Base-by-base conservation (phyloP, 352 stramenopile genomes). In the Halophytophthora polymorphica region DNA sequence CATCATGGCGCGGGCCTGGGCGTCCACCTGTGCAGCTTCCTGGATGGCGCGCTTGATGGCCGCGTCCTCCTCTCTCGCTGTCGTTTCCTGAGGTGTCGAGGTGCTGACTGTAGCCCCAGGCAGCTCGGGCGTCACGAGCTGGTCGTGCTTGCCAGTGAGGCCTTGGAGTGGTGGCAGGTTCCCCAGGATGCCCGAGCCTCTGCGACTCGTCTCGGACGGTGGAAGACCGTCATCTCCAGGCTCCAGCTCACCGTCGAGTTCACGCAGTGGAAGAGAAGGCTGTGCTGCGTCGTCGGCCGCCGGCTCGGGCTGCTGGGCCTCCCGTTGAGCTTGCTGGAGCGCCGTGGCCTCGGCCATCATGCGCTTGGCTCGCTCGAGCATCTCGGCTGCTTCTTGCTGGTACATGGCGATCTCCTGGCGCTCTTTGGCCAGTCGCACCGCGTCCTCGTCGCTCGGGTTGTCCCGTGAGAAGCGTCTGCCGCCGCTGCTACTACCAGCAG, bases 1-100 rank as follows among this genome's bases (percentile, higher is more conserved):
- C 78, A 93, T 90, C 77, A 91, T 91, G 19, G 64, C 70, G 56
- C 85, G 86, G 3, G 73, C 83, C 39, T 92, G 68, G 3, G 73
- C 69, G 23, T 87, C 83, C 3, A 90, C 72, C 25, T 64, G 51
- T 2, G 74, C 61, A 0, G 76, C 77, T 17, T 90, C 72, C 6
- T 58, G 47, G 13, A 88, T 60, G 6, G 71, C 71, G 40, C 69
- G 58, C 7, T 69, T 61, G 22, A 85, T 80, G 4, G 64, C 50
- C 21, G 64, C 56, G 47, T 79, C 68, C 31, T 78, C 64, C 18
- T 59, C 45, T 45, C 33, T 60, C 0, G 38, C 19, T 10, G 38
- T 11, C 4, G 35, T 25, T 36, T 11, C 21, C 2, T 11, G 2
- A 2, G 10, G 13, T 48, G 18, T 21, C n/a, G 18, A 19, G 23